Conservation (phyloP, 176 grass and related monocot genomes). For the Chrysopogon serrulatus region DNA sequence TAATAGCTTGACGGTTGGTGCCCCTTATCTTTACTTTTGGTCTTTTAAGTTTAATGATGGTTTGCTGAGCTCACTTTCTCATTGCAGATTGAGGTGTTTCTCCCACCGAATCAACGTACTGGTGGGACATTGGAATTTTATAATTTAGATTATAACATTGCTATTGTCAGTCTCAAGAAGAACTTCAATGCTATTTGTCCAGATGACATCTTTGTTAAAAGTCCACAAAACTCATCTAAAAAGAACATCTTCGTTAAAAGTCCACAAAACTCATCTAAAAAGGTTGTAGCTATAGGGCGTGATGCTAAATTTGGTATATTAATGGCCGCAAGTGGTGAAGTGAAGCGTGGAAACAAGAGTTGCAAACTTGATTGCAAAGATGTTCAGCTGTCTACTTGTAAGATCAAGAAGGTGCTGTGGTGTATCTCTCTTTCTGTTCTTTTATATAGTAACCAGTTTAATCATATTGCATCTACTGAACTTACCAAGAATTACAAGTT, state of each 20-base stretch:
- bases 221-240: not conserved
- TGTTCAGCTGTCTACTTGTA: not conserved
- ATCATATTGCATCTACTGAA: not conserved
- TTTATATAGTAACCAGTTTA: not conserved
- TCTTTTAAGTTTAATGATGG: not conserved
- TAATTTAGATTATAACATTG: constrained; percentile 19
- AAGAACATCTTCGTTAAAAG: not conserved
- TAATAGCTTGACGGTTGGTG: not conserved
- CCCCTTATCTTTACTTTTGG: not conserved
- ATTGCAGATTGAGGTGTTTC: constrained; percentile 24
- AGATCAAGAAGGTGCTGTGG: constrained; percentile 9
- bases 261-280: not conserved
- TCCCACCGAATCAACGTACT: constrained; percentile 6
- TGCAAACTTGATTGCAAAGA: constrained; percentile 2
- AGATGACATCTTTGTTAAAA: not conserved
- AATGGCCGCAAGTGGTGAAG: constrained; percentile 7
- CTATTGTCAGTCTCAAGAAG: not conserved
- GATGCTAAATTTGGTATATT: not conserved
- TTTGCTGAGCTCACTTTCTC: not conserved
- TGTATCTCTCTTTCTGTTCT: not conserved
- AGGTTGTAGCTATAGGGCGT: constrained; percentile 13
- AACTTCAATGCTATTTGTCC: not conserved
- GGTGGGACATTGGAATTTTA: constrained; percentile 25
- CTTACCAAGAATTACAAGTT: not conserved
- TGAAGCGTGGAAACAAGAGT: not conserved